phyloP scores from a whole-genome alignment of 164 flowering plant species.

The Berberis thunbergii region DNA sequence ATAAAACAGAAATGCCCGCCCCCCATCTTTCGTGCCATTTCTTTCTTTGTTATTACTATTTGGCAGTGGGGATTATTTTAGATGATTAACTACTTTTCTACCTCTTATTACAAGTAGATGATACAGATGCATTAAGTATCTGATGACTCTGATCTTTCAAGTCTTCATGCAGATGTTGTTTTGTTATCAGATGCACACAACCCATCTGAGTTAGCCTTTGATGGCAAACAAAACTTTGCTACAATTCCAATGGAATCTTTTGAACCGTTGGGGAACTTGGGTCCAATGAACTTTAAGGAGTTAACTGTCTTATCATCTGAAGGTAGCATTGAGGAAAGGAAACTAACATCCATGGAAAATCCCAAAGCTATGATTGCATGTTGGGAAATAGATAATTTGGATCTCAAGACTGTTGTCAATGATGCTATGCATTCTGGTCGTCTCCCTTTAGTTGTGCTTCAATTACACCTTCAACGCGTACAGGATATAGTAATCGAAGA shows the following conservation, averaged over 20 bases:
- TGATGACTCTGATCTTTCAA: conserved; percentile 37
- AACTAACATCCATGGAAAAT: conserved; percentile 47
- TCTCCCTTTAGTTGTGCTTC: conserved; percentile 95
- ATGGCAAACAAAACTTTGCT: conserved; percentile 35
- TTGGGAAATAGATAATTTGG: conserved; percentile 72
- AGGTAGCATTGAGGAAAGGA: conserved; percentile 24
- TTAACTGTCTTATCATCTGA: conserved; percentile 29
- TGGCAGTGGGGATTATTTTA: background rate
- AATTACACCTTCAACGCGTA: conserved; percentile 71
- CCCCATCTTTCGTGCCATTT: background rate
- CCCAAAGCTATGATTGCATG: conserved; percentile 92
- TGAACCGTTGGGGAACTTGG: conserved; percentile 14
- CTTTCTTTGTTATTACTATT: too few species aligned
- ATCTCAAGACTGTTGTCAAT: conserved; percentile 67
- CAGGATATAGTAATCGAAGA: conserved; percentile 33
- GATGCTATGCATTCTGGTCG: conserved; percentile 92
- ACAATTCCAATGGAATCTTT: conserved; percentile 33
- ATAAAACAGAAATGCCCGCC: background rate
- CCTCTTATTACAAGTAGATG: conserved; percentile 34
- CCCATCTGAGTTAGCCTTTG: conserved; percentile 15
- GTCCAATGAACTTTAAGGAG: conserved; percentile 22
- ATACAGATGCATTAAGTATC: conserved; percentile 19
- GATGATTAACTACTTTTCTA: background rate
- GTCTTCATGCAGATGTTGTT: conserved; percentile 18
- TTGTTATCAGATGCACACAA: conserved; percentile 18